A percentile compares a stretch with the other conserved stretches of the same genome.
These are phyloP conservation scores for Acanthochlamys bracteata DNA, from an alignment of 106 monocot genomes.

Conservation along the genomic window DNA sequence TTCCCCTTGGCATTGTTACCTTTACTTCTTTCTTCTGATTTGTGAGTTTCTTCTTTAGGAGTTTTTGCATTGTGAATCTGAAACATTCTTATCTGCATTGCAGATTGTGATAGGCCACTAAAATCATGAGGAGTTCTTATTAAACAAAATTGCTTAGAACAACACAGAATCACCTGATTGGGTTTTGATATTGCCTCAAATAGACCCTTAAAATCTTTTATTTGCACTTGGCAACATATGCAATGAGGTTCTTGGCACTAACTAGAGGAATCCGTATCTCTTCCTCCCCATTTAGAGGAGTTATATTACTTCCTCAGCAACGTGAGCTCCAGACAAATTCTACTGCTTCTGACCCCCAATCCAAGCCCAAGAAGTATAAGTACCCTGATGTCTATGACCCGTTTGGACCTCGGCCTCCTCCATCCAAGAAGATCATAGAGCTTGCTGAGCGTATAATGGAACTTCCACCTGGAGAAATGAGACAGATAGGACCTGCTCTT, in stretches of 20 bases:
- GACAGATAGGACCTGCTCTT: conserved; percentile 63
- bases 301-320: conserved; percentile 2
- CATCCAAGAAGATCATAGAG: conserved; percentile 61
- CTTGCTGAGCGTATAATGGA: conserved; percentile 72
- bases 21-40: too few species aligned
- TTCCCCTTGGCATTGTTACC: too few species aligned
- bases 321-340: conserved; percentile 22
- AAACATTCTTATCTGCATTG: neutral
- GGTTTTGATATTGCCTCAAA: neutral
- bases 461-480: conserved; percentile 61
- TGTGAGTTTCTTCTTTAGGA: too few species aligned
- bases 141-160: neutral
- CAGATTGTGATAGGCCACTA: neutral
- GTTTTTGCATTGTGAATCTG: too few species aligned
- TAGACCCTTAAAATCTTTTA: neutral
- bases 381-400: conserved; percentile 79
- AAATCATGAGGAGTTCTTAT: neutral
- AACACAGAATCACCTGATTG: neutral
- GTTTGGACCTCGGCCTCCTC: conserved; percentile 68
- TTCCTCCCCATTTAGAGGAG: neutral
- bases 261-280: neutral
- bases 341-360: conserved; percentile 21
- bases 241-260: conserved; percentile 1
- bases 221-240: neutral
- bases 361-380: conserved; percentile 55